Percentiles rank a stretch among this genome's conserved stretches.
phyloP scores from a whole-genome alignment of 2,329 filamentous ascomycete species.

The Phaeosphaeriaceae sp. region DNA sequence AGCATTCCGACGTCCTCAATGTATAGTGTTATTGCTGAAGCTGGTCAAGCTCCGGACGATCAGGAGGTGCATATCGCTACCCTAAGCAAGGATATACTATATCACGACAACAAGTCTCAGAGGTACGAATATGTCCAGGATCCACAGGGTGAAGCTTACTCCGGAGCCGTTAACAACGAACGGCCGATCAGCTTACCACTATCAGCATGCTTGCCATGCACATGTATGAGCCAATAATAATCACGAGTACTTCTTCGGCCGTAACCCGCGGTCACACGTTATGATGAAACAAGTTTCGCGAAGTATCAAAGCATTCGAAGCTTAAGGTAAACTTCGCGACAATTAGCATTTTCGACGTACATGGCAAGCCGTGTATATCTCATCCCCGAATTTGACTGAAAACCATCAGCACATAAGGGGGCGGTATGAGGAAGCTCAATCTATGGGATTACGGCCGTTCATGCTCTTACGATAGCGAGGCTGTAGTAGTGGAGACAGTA shows the following conservation, averaged over 20 bases:
- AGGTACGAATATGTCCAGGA: background rate
- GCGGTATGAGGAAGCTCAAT: background rate
- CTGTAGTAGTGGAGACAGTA: constrained; percentile 14
- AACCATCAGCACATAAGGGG: background rate
- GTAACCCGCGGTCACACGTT: background rate
- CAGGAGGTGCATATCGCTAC: background rate
- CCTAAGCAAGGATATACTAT: background rate
- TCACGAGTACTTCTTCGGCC: background rate
- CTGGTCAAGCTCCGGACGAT: background rate
- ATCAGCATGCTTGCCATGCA: background rate
- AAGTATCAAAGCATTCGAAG: background rate
- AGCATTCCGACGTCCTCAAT: background rate
- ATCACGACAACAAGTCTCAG: background rate
- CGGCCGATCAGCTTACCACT: constrained; percentile 3
- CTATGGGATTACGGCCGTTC: background rate
- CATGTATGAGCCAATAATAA: background rate
- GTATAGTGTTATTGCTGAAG: background rate
- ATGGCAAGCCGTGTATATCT: background rate
- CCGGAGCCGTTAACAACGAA: background rate
- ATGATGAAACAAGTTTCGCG: background rate
- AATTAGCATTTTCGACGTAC: background rate
- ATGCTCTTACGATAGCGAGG: constrained; percentile 11
- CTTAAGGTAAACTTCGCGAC: background rate
- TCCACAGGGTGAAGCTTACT: background rate
- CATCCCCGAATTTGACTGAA: background rate